Base-by-base conservation (phyloP, 805 yeast genomes). In the Starmera amethionina region DNA sequence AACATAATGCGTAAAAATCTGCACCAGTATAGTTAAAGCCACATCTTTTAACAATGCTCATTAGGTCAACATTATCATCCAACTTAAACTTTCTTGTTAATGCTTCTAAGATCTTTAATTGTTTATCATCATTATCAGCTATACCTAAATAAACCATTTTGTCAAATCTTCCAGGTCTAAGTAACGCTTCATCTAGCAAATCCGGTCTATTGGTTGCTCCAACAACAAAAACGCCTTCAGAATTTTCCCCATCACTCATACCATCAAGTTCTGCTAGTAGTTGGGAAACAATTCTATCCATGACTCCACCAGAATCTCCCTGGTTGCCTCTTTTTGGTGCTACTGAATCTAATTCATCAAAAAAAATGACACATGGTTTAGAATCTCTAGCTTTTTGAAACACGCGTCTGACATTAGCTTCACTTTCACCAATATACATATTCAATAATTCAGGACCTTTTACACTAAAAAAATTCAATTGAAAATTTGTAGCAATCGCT, bases 121-220 rank as follows among this genome's bases (percentile, higher is more conserved):
- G 97, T 54, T 90, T 88, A 7, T 80, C 89, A 55, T 86, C 79
- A 0, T 96, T 85, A 52, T 90, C 97, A 1, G 95, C 75, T 18
- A 93, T 86, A 7, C 98, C 98, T 41, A 93, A 66, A 54, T 93
- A 93, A 38, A 93, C 67, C 89, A 93, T 77, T 60, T 89, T 93
- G 60, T 93, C 98, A 56, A 93, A 93, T 56, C 98, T 72, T 3
- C 96, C 96, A 0, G 96, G 96, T 56, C 98, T 74, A 42, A 93
- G 64, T 37, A 93, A 67, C 0, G 97, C 97, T 57, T 90, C 97
- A 56, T 93, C 98, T 34, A 93, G 67, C 46, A 93, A 65, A 64
- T 93, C 98, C 0, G 98, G 98, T 52, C 98, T 72, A 54, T 93
- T 93, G 0, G 98, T 93, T 5, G 98, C 98, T n/a, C 98, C 98